Conservation (phyloP, 2,329 filamentous ascomycete genomes). For the Cladophialophora bantiana region DNA sequence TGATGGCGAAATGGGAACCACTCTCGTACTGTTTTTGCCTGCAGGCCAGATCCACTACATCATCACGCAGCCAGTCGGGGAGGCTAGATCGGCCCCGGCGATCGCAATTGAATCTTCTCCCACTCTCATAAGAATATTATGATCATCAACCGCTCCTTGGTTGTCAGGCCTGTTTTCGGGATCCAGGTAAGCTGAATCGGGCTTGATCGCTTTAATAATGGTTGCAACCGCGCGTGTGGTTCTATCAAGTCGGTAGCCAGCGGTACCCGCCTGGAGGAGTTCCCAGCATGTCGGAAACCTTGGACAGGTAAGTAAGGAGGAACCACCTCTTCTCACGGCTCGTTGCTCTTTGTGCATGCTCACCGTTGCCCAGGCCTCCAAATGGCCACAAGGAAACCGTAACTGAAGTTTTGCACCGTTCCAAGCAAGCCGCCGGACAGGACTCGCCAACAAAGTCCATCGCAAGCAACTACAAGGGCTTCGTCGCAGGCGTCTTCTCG, state of each 20-base stretch:
- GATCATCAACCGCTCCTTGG: background rate
- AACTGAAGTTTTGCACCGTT: background rate
- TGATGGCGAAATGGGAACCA: background rate
- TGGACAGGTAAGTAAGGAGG: slow-evolving; percentile 22
- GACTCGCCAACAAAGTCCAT: slow-evolving; percentile 21
- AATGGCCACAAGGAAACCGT: slow-evolving; percentile 15
- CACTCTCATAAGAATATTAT: background rate
- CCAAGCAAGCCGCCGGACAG: background rate
- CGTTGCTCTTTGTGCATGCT: slow-evolving; percentile 3
- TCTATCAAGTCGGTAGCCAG: slow-evolving; percentile 13
- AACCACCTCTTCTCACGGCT: background rate
- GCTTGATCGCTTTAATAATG: slow-evolving; percentile 13
- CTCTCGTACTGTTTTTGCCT: background rate
- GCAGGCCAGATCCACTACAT: background rate
- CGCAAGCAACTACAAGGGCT: slow-evolving; percentile 80
- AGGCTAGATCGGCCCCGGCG: slow-evolving; percentile 29
- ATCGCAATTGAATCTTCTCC: background rate
- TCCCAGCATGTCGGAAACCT: slow-evolving; percentile 26
- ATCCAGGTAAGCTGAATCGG: background rate
- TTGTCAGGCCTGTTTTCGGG: slow-evolving; percentile 2
- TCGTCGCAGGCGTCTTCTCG: slow-evolving; percentile 94
- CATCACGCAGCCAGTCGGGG: slow-evolving; percentile 21
- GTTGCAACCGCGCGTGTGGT: background rate
- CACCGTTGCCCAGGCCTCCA: slow-evolving; percentile 17
- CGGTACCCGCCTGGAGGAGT: slow-evolving; percentile 19